Base-by-base conservation (phyloP, 148 eudicot genomes). In the Rhododendron ferrugineum region DNA sequence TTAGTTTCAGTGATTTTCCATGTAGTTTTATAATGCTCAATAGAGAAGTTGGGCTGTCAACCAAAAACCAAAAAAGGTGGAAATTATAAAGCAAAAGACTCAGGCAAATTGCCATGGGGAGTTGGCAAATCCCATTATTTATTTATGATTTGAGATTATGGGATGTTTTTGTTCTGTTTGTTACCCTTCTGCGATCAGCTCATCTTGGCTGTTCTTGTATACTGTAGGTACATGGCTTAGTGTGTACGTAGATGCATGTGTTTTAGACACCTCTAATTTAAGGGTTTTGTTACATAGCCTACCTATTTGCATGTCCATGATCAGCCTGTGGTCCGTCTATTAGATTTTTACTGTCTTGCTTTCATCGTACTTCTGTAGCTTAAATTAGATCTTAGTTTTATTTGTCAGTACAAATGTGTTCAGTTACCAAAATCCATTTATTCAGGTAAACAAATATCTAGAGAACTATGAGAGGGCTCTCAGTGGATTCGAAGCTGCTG, bases 391-490 rank as follows among this genome's bases (percentile, higher is more conserved):
- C 50, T 60, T 44, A 32, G 20, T 32, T 46, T 30, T 40, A 16
- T 79, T 46, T 79, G 26, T 47, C 54, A 77, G 81, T 82, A 40
- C 16, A 26, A 22, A 28, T n/a, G 11, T 74, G 9, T 40, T 40
- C 20, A 79, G 58, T 85, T 13, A 34, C 60, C 32, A 54, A 34
- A 28, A 56, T 54, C 32, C 18, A 5, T 78, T 72, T 84, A 50
- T 81, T 82, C 90, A 95, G 99, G 98, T 95, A 52, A 91, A 96
- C 87, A 95, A 89, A 89, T 95, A 93, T 89, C 88, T 96, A 77
- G 99, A 96, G 89, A 96, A 96, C 86, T 95, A 96, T 82, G 97
- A 95, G 89, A 96, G 94, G 89, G 99, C 98, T 78, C 95, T 95
- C 75, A 91, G 91, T 89, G 98, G 98, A 86, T 96, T 94, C 89